phyloP scores from a whole-genome alignment of 805 yeast genomes.

The Torulaspora microellipsoides region DNA sequence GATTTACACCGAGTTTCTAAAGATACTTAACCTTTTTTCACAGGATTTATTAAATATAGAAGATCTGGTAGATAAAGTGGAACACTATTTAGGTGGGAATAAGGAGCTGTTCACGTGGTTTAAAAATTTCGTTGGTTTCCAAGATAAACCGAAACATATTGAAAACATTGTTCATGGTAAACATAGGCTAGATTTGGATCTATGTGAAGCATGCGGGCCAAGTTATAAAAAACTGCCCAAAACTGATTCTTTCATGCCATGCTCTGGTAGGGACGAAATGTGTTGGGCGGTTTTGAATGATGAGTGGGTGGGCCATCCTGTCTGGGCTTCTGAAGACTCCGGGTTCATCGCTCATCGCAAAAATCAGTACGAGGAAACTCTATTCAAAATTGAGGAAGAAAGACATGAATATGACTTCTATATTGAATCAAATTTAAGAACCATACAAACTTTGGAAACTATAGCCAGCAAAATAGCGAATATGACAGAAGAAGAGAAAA shows the following conservation, averaged over 20 bases:
- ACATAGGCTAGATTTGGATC: conserved; percentile 82
- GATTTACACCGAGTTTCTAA: conserved; percentile 86
- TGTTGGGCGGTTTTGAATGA: conserved; percentile 98
- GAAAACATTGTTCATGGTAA: conserved; percentile 85
- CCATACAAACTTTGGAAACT: conserved; percentile 93
- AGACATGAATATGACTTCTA: conserved; percentile 95
- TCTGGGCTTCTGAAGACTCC: conserved; percentile 99
- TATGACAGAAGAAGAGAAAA: conserved; percentile 88
- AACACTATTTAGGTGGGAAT: conserved; percentile 77
- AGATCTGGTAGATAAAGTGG: conserved; percentile 77
- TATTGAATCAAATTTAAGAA: conserved; percentile 90
- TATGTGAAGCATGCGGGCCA: conserved; percentile 94
- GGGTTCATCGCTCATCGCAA: conserved; percentile 99
- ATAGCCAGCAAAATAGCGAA: conserved; percentile 89
- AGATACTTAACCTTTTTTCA: conserved; percentile 78
- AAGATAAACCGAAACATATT: conserved; percentile 77
- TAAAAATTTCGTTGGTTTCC: conserved; percentile 83
- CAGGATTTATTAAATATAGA: conserved; percentile 85
- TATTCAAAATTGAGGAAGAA: conserved; percentile 94
- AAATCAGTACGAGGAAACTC: conserved; percentile 94
- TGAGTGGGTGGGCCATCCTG: conserved; percentile 99
- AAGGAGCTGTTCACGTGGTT: conserved; percentile 86
- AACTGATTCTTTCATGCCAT: conserved; percentile 92
- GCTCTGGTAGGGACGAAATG: conserved; percentile 97
- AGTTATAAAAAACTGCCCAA: conserved; percentile 90